These are phyloP conservation scores for Cyclaneusma minus DNA, from an alignment of 2,329 filamentous ascomycete species.

Conservation along the genomic window DNA sequence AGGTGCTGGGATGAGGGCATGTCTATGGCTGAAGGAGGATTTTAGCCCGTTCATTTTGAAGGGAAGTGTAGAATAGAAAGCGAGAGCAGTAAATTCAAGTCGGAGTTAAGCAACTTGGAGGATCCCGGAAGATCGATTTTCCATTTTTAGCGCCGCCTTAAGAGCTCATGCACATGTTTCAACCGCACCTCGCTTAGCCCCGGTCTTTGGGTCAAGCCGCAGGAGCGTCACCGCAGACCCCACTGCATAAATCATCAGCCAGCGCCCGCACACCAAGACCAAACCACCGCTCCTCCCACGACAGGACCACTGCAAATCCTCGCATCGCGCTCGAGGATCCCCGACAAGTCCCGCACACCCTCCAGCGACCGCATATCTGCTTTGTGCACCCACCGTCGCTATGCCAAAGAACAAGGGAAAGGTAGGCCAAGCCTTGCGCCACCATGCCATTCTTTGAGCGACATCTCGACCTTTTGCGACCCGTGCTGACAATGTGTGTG, in stretches of 20 bases:
- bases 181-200: no score
- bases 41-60: constrained; percentile 1
- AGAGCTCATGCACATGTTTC: no score
- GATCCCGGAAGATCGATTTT: no score
- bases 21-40: constrained; percentile 10
- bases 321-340: constrained; percentile 1
- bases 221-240: no score
- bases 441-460: constrained; percentile 4
- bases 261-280: no score
- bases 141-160: no score
- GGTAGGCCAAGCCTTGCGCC: constrained; percentile 34
- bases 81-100: no score
- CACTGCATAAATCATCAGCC: no score
- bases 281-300: constrained; percentile 4
- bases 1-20: constrained; percentile 5
- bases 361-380: constrained; percentile 1
- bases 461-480: constrained; percentile 1
- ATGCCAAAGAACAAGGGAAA: constrained; percentile 99
- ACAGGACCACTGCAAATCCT: constrained; percentile 4
- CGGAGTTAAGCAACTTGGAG: no score
- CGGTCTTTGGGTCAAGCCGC: no score
- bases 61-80: no score
- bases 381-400: constrained; percentile 20
- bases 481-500: constrained; percentile 3
- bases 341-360: constrained; percentile 2